phyloP scores from a whole-genome alignment of 352 stramenopile species.

The Pythium dissotocum region DNA sequence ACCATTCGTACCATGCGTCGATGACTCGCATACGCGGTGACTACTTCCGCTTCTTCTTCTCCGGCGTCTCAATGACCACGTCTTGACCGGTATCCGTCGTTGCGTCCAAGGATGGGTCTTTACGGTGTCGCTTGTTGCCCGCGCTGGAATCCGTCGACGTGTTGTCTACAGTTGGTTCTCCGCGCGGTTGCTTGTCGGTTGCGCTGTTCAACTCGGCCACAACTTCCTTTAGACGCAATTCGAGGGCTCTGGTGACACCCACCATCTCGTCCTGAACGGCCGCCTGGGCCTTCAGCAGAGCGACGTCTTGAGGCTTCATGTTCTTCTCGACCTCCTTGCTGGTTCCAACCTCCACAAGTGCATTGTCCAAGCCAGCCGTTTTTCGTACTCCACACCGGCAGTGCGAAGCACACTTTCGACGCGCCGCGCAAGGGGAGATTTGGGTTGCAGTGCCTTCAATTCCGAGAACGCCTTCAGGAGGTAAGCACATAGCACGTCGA shows the following conservation, averaged over 20 bases:
- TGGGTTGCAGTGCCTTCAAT: not conserved
- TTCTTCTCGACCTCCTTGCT: not conserved
- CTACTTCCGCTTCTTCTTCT: not conserved
- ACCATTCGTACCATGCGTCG: not conserved
- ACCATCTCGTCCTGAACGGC: not conserved
- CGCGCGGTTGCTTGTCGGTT: no score
- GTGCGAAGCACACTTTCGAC: not conserved
- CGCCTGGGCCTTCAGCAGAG: not conserved
- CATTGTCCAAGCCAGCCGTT: not conserved
- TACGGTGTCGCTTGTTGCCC: no score
- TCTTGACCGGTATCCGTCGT: no score
- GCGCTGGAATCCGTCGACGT: no score
- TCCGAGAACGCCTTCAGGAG: slow-evolving; percentile 1
- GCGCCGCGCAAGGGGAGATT: not conserved
- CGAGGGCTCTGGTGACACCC: not conserved
- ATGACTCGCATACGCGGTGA: not conserved
- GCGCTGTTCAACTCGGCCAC: not conserved
- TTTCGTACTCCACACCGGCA: not conserved
- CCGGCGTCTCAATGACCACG: no score
- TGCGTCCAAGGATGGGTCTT: no score
- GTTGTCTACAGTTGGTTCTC: no score
- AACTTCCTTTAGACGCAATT: not conserved
- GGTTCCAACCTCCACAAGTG: not conserved
- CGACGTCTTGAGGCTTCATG: not conserved
- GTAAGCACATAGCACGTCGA: slow-evolving; percentile 5